A percentile compares a stretch with the other conserved stretches of the same genome.
phyloP scores from a whole-genome alignment of 2,329 filamentous ascomycete genomes.

The Parascedosporium putredinis region DNA sequence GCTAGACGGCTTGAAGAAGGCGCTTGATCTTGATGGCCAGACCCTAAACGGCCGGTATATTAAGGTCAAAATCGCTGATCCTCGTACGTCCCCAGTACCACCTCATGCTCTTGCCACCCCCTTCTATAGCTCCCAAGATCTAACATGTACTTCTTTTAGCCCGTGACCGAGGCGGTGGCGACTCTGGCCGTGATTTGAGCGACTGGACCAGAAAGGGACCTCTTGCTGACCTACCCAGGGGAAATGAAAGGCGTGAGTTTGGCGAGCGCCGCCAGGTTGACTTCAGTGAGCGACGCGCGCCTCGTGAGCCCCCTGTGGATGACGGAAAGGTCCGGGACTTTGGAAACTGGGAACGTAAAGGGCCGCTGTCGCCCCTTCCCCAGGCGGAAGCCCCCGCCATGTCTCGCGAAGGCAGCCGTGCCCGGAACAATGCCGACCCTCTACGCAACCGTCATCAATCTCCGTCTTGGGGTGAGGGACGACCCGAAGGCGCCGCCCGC shows the following conservation, averaged over 20 bases:
- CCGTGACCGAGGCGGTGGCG: conserved; percentile 44
- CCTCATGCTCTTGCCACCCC: background rate
- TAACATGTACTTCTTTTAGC: conserved; percentile 60
- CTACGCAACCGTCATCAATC: conserved; percentile 57
- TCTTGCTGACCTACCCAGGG: conserved; percentile 56
- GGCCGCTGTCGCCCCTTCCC: conserved; percentile 67
- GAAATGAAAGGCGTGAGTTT: conserved; percentile 27
- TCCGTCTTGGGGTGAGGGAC: conserved; percentile 64
- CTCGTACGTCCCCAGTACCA: conserved; percentile 54
- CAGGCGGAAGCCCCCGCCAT: conserved; percentile 37
- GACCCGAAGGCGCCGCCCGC: conserved; percentile 68
- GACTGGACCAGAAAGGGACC: conserved; percentile 94
- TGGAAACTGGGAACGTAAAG: conserved; percentile 88
- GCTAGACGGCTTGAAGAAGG: conserved; percentile 83
- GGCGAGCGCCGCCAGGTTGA: conserved; percentile 36
- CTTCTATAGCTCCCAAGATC: background rate
- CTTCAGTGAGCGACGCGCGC: conserved; percentile 50
- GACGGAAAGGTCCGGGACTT: conserved; percentile 75
- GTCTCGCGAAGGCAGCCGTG: conserved; percentile 45
- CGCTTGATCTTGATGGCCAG: conserved; percentile 70
- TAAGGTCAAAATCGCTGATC: conserved; percentile 91
- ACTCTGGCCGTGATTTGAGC: conserved; percentile 65
- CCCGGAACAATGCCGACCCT: conserved; percentile 45
- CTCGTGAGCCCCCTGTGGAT: conserved; percentile 56
- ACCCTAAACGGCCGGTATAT: conserved; percentile 83